Base-by-base conservation (phyloP, 2,329 filamentous ascomycete species). In the Phialocephala sp. region DNA sequence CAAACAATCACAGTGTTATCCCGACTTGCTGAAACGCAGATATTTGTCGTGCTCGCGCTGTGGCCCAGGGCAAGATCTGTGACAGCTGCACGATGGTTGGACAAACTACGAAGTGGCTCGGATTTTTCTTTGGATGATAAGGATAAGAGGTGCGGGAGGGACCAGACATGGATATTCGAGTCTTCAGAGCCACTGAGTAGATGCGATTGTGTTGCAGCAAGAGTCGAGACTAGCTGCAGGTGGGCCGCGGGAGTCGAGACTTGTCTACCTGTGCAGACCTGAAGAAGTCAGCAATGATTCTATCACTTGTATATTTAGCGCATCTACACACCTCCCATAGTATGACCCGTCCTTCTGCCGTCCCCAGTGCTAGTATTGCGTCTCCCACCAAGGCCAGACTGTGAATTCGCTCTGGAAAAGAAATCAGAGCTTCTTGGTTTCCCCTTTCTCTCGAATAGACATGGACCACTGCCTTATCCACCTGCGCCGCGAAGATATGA, bases 91-190 rank as follows among this genome's bases (percentile, higher is more conserved):
- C 91, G 86, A 76, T 96, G 92, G 71, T 90, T 89, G 35, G 91
- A 88, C 66, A 99, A 87, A 4, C 90, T 94, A 66, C 88, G 85
- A 58, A 93, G 81, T 2, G 94, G 94, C 71, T 93, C 88, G 79
- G 79, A 86, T 74, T 85, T 84, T 62, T 80, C 81, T 59, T 81
- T 81, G 24, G 81, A 78, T 69, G 84, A 80, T 63, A 87, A 79
- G 67, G 88, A 85, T 2, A 97, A 84, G 12, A 98, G 85, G 27
- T 85, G 84, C 3, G 91, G 84, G 60, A 97, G 79, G 1, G 92
- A 92, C 95, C 95, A 99, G 66, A 98, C 90, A 78, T 97, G 92
- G 68, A 97, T 85, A 77, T 92, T 97, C 60, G 93, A 91, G 80
- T 99, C 95, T 71, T 90, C 86, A 2, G 92, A 94, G 47, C 89